Conservation (phyloP, 805 yeast species). For the Wickerhamomyces strasburgensis region DNA sequence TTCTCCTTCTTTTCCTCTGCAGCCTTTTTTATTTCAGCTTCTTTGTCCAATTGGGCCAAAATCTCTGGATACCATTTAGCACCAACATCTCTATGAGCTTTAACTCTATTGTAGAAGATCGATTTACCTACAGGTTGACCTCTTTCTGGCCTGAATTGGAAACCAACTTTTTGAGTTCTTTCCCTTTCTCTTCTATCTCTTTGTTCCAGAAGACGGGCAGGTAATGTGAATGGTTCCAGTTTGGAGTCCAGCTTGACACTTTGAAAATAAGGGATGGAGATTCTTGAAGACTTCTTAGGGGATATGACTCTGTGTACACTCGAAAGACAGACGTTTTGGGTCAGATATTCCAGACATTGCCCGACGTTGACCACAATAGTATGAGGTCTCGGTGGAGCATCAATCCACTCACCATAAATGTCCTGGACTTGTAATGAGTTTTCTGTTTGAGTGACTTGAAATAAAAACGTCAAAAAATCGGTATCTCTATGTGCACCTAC, state of each 20-base stretch:
- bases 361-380: slow-evolving; percentile 46
- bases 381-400: slow-evolving; percentile 36
- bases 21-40: slow-evolving; percentile 38
- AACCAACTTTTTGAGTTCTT: slow-evolving; percentile 27
- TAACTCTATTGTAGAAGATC: slow-evolving; percentile 42
- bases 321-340: slow-evolving; percentile 44
- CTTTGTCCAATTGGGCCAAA: slow-evolving; percentile 38
- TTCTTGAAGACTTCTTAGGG: slow-evolving; percentile 28
- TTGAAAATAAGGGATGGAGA: slow-evolving; percentile 45
- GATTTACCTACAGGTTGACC: slow-evolving; percentile 41
- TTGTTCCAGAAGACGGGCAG: slow-evolving; percentile 26
- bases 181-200: slow-evolving; percentile 33
- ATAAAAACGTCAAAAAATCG: slow-evolving; percentile 54
- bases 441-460: slow-evolving; percentile 48
- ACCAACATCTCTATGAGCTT: slow-evolving; percentile 47
- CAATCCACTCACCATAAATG: slow-evolving; percentile 42
- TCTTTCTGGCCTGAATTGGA: slow-evolving; percentile 23
- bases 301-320: slow-evolving; percentile 42
- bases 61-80: slow-evolving; percentile 40
- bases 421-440: slow-evolving; percentile 42
- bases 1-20: slow-evolving; percentile 30
- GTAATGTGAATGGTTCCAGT: slow-evolving; percentile 32
- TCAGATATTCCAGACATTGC: slow-evolving; percentile 43
- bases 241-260: slow-evolving; percentile 34
- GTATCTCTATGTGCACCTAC: slow-evolving; percentile 56